These are phyloP conservation scores for Houttuynia cordata DNA, from an alignment of 164 flowering plant species.

Conservation along the genomic window DNA sequence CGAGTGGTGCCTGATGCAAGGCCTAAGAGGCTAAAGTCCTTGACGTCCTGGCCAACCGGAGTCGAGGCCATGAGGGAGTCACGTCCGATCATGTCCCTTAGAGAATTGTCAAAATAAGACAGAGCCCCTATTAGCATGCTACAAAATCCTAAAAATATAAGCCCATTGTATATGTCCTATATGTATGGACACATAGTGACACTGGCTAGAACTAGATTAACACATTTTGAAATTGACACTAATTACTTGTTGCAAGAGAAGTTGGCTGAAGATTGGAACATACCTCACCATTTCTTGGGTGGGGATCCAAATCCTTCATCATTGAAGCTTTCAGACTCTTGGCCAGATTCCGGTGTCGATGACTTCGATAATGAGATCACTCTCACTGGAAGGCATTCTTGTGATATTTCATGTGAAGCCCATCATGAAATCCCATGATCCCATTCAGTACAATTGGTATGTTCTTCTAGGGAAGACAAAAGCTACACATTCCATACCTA, in stretches of 20 bases:
- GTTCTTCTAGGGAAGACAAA: slow-evolving; percentile 25
- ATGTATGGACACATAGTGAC: too few relatives aligned
- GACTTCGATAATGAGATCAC: slow-evolving; percentile 34
- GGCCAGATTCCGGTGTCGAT: slow-evolving; percentile 53
- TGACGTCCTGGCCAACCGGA: not conserved
- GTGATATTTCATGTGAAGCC: slow-evolving; percentile 20
- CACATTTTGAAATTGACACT: not conserved
- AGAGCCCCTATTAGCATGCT: too few relatives aligned
- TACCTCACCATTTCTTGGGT: slow-evolving; percentile 57
- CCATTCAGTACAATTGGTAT: slow-evolving; percentile 30
- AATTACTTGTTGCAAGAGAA: slow-evolving; percentile 50
- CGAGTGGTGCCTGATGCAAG: slow-evolving; percentile 39
- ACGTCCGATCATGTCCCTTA: slow-evolving; percentile 10
- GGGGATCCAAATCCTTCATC: slow-evolving; percentile 44
- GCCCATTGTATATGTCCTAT: too few relatives aligned
- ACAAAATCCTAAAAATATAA: too few relatives aligned
- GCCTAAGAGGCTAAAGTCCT: slow-evolving; percentile 27
- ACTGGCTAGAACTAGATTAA: too few relatives aligned
- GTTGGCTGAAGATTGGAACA: slow-evolving; percentile 27
- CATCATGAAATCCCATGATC: slow-evolving; percentile 52
- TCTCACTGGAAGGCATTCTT: slow-evolving; percentile 19
- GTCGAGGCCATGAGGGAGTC: not conserved
- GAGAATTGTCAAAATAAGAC: not conserved
- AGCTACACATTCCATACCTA: slow-evolving; percentile 35
- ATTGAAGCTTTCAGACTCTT: slow-evolving; percentile 37